Percentiles rank a stretch among this genome's conserved stretches.
Conservation (phyloP, 1,284 basidiomycete species). For the Dichomitus squalens region DNA sequence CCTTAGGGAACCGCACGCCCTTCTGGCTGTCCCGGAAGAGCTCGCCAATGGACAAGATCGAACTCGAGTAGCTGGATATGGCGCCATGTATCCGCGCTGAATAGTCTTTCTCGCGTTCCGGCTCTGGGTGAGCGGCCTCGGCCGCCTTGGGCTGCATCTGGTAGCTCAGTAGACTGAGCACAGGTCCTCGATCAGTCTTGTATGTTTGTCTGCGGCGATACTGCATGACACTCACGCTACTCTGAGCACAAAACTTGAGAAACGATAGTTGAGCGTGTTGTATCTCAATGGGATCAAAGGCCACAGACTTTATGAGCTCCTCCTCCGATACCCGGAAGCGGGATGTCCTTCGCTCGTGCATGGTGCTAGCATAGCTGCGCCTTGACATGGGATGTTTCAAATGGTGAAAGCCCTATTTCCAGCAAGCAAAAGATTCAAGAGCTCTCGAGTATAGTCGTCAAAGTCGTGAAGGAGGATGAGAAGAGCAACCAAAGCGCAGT, state of each 20-base stretch:
- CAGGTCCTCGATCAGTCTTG: conserved; percentile 14
- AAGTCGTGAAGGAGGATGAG: background rate
- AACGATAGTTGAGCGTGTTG: conserved; percentile 5
- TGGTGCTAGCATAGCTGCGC: conserved; percentile 68
- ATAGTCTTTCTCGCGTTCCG: conserved; percentile 60
- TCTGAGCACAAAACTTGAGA: conserved; percentile 69
- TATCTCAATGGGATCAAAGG: conserved; percentile 8
- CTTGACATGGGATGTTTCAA: conserved; percentile 49
- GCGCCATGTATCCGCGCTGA: conserved; percentile 68
- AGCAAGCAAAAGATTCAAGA: background rate
- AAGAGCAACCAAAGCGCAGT: background rate
- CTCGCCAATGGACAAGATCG: conserved; percentile 78
- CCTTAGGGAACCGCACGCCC: conserved; percentile 91
- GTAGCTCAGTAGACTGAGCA: conserved; percentile 63
- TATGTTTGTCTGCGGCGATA: conserved; percentile 9
- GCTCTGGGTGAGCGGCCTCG: conserved; percentile 38
- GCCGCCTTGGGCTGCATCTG: conserved; percentile 65
- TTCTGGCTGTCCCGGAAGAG: conserved; percentile 80
- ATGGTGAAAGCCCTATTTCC: background rate
- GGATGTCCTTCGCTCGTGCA: conserved; percentile 68
- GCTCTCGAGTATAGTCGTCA: background rate
- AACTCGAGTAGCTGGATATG: conserved; percentile 74
- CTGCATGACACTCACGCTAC: conserved; percentile 64
- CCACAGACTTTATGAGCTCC: conserved; percentile 76
- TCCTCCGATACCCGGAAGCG: conserved; percentile 79